A percentile compares a stretch with the other conserved stretches of the same genome.
These are phyloP conservation scores for Populus simonii DNA, from an alignment of 345 rosid genomes.

Conservation along the genomic window DNA sequence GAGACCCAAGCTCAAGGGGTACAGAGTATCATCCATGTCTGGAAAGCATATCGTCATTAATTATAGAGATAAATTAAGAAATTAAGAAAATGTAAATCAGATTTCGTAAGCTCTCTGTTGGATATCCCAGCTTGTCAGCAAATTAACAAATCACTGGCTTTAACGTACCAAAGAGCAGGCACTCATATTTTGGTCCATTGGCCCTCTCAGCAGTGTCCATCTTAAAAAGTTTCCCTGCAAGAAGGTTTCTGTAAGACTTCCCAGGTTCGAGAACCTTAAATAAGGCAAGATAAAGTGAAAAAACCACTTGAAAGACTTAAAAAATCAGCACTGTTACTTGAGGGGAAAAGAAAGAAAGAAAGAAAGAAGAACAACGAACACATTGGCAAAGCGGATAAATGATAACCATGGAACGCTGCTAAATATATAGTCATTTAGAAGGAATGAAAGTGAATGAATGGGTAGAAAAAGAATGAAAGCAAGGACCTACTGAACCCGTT, in stretches of 20 bases:
- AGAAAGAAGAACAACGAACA: not conserved
- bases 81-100: not conserved
- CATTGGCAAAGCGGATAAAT: not conserved
- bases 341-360: not conserved
- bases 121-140: not conserved
- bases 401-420: no score
- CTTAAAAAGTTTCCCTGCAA: slow-evolving; percentile 30
- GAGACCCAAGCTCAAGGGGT: slow-evolving; percentile 69
- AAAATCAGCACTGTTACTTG: not conserved
- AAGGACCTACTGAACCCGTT: not conserved
- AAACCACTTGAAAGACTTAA: not conserved
- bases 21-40: slow-evolving; percentile 91
- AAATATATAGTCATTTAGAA: not conserved
- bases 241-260: not conserved
- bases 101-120: not conserved
- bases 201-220: slow-evolving; percentile 56
- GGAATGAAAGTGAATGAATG: not conserved
- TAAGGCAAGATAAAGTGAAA: not conserved
- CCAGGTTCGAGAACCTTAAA: not conserved
- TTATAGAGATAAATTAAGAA: no score
- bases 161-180: slow-evolving; percentile 73
- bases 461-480: not conserved
- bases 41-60: slow-evolving; percentile 13
- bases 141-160: not conserved
- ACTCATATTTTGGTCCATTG: slow-evolving; percentile 50